Evolutionary conservation across 2,329 filamentous ascomycete genomes (phyloP).

Genomic region (Polytolypa hystricis): DNA sequence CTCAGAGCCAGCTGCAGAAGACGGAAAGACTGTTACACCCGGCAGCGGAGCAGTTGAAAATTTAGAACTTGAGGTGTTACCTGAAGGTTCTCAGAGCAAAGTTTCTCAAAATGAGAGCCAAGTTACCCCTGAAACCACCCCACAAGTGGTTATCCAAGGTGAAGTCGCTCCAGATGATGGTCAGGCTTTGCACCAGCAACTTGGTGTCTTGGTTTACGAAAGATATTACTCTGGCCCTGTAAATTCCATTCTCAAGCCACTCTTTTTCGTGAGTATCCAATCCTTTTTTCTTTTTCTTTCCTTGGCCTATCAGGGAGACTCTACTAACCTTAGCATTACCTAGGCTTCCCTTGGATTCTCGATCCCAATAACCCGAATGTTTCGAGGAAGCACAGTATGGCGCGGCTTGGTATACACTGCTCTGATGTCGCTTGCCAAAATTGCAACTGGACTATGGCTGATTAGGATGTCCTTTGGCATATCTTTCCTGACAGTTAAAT

Average conservation of each 20-base stretch:
- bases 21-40: not conserved
- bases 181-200: no score
- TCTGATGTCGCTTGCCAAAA: slow-evolving; percentile 56
- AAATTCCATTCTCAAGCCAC: slow-evolving; percentile 50
- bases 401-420: slow-evolving; percentile 59
- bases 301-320: not conserved
- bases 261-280: slow-evolving; percentile 54
- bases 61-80: no score
- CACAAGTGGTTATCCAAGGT: no score
- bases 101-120: no score
- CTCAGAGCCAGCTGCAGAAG: not conserved
- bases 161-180: no score
- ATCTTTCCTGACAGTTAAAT: no score
- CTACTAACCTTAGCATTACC: not conserved
- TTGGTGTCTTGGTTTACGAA: slow-evolving; percentile 29
- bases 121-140: no score
- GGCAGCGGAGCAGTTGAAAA: no score
- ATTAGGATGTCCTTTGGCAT: not conserved
- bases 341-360: slow-evolving; percentile 59
- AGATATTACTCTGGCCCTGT: slow-evolving; percentile 37
- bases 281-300: not conserved
- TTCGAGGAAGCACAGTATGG: slow-evolving; percentile 54
- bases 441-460: slow-evolving; percentile 51
- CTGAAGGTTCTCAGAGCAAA: no score
- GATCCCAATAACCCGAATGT: slow-evolving; percentile 63